These are phyloP conservation scores for Blastocrithidia nonstop DNA, from an alignment of 208 protist genomes.

Conservation along the genomic window DNA sequence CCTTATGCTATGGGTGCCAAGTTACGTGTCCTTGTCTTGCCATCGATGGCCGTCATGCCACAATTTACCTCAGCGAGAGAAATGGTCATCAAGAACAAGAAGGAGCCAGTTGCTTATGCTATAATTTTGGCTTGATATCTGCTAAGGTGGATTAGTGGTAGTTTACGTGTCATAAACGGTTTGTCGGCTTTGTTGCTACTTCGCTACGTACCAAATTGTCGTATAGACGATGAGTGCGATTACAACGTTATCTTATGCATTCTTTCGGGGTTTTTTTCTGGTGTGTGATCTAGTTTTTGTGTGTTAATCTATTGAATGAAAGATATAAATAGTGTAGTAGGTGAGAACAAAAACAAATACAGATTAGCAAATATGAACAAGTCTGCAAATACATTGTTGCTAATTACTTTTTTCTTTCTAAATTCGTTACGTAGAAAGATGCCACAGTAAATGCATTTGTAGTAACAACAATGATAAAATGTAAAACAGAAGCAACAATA, in stretches of 20 bases:
- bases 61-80: conserved; percentile 64
- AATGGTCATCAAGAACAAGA: conserved; percentile 62
- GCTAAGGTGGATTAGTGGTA: conserved; percentile 33
- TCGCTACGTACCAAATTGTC: conserved; percentile 1
- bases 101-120: conserved; percentile 54
- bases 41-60: conserved; percentile 39
- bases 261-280: neutral
- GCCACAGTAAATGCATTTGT: too few species aligned
- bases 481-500: too few species aligned
- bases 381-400: too few species aligned
- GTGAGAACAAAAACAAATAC: too few species aligned
- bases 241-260: neutral
- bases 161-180: conserved; percentile 29
- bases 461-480: too few species aligned
- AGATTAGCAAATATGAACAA: too few species aligned
- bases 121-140: conserved; percentile 44
- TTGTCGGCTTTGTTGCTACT: conserved; percentile 10
- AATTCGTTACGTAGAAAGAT: too few species aligned
- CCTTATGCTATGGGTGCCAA: conserved; percentile 66
- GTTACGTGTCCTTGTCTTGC: conserved; percentile 47
- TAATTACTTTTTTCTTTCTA: too few species aligned
- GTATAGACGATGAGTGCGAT: neutral
- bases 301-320: too few species aligned
- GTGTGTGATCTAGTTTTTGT: neutral
- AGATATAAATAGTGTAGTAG: too few species aligned